Base-by-base conservation (phyloP, 2,329 filamentous ascomycete genomes). In the Fusarium azukiicola region DNA sequence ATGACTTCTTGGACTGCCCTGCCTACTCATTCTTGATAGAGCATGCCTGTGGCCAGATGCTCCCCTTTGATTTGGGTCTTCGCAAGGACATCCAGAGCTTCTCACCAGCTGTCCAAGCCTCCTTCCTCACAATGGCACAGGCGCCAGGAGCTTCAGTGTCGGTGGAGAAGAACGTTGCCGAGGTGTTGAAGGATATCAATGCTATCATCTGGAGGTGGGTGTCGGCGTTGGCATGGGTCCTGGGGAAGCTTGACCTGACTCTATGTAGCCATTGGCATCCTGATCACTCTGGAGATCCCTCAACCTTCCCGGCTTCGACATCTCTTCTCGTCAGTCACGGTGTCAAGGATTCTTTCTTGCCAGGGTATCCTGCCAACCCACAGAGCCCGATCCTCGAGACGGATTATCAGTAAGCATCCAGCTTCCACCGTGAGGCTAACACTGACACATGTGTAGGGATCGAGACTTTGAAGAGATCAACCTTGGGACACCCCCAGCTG, bases 171-270 rank as follows among this genome's bases (percentile, higher is more conserved):
- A 75, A 80, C 21, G 75, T 80, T 19, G 69, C 72, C 1, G 67
- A 74, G 6, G 74, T 80, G 27, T 67, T 80, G 0, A 32, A 1
- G 0, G 68, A 77, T 3, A 69, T 80, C 3, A 52, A 76, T 2
- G 73, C 73, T 6, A 74, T 80, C 3, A 76, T 80, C 14, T 80
- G 78, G 78, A 80, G 78, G 78, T 74, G 27, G 27, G 27, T 32
- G 27, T 32, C 27, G 27, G 27, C 27, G 27, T 32, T 32, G 27
- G 13, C 19, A 46, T 21, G 14, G 19, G 12, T 19, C n/a, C 9
- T 9, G 46, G 36, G n/a, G 50, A 12, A 16, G 17, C 32, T 9
- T 10, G 32, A 42, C 5, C 38, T 14, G 16, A 23, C 12, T 2
- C 2, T 32, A 32, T 32, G 27, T 32, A 79, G 76, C 2, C 78